phyloP scores from a whole-genome alignment of 2,329 filamentous ascomycete species.

The Aspergillus aculeatus region DNA sequence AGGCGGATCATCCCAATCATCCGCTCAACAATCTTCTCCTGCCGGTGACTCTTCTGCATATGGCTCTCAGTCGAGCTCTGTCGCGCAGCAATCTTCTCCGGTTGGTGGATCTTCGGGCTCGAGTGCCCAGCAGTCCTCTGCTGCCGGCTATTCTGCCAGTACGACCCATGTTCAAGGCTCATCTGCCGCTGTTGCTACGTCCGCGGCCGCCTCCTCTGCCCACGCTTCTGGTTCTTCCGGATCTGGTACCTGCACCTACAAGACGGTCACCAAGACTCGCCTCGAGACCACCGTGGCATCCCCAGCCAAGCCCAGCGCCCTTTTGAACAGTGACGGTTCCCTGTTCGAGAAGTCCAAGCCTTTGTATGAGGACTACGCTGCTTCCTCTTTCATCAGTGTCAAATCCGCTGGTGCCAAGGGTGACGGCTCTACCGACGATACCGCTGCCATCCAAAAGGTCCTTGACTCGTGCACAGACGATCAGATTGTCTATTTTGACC shows the following conservation, averaged over 20 bases:
- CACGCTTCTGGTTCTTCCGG: conserved; percentile 12
- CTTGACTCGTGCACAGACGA: conserved; percentile 65
- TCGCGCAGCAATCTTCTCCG: background rate
- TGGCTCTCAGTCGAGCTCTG: background rate
- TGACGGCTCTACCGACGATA: conserved; percentile 85
- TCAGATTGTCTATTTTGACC: conserved; percentile 64
- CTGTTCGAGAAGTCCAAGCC: conserved; percentile 86
- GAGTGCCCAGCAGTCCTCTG: too few species aligned
- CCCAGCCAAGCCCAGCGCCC: conserved; percentile 62
- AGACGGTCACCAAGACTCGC: conserved; percentile 37
- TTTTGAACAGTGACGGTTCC: conserved; percentile 64
- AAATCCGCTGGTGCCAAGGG: conserved; percentile 81
- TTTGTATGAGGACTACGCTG: conserved; percentile 71
- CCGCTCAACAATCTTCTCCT: background rate
- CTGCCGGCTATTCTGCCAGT: background rate
- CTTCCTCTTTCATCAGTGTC: conserved; percentile 75
- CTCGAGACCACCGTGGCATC: conserved; percentile 60
- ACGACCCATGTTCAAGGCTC: background rate
- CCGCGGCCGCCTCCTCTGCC: conserved; percentile 2
- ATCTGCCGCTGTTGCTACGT: conserved; percentile 7
- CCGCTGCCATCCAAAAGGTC: conserved; percentile 74
- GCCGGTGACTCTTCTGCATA: background rate
- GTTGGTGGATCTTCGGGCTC: background rate
- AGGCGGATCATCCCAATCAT: background rate
- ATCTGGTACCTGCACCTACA: conserved; percentile 24